Evolutionary conservation across 345 rosid genomes (phyloP).

Genomic region (Angophora floribunda): DNA sequence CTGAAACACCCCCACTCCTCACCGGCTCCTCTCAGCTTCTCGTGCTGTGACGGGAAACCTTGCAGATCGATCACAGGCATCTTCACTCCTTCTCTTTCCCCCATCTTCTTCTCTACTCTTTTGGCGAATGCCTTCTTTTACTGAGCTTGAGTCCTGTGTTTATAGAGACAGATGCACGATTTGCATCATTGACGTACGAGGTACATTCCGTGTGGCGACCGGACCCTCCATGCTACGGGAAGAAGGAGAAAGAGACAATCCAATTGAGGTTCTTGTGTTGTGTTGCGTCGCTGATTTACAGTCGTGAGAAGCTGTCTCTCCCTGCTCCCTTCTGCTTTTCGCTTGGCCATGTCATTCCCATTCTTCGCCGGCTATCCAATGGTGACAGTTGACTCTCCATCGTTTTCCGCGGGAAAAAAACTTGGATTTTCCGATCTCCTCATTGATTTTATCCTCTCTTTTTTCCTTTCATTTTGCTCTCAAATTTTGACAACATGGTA

Average conservation of each 20-base stretch:
- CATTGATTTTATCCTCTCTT: not conserved
- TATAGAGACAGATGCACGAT: not conserved
- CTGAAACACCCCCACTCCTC: conserved; percentile 82
- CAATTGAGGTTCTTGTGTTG: not conserved
- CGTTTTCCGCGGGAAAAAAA: too few relatives aligned
- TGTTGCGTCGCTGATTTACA: not conserved
- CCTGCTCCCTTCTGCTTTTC: not conserved
- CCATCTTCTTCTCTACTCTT: not conserved
- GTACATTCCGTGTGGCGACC: not conserved
- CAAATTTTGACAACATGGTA: not conserved
- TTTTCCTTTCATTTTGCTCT: not conserved
- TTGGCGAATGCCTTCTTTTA: not conserved
- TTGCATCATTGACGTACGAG: not conserved
- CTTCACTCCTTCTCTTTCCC: not conserved
- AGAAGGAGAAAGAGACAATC: not conserved
- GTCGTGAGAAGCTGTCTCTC: not conserved
- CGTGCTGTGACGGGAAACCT: conserved; percentile 19
- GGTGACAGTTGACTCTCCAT: too few relatives aligned
- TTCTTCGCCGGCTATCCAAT: not conserved
- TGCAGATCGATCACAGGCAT: conserved; percentile 24
- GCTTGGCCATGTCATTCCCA: not conserved
- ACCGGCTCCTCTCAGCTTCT: conserved; percentile 42
- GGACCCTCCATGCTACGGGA: not conserved
- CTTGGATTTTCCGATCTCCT: not conserved
- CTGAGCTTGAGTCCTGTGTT: not conserved